Evolutionary conservation across 202 grass and related monocot species (phyloP).

Genomic region (Miscanthus sacchariflorus): DNA sequence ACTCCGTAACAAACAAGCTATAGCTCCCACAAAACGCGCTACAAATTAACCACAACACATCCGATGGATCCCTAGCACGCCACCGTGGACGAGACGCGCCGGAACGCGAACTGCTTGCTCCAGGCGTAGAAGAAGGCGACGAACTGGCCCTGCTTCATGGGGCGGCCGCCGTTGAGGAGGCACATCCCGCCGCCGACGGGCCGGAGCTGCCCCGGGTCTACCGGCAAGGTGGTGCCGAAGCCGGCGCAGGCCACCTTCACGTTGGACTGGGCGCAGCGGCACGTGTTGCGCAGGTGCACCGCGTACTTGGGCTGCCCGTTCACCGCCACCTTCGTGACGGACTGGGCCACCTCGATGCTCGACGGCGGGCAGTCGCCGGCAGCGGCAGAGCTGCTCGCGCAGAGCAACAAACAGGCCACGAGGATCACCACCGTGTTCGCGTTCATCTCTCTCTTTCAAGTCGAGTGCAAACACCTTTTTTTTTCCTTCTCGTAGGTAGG

Average conservation of each 20-base stretch:
- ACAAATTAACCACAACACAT: no score
- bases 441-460: not conserved
- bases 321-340: not conserved
- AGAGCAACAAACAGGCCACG: not conserved
- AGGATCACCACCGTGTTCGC: not conserved
- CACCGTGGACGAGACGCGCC: not conserved
- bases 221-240: not conserved
- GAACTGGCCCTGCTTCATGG: not conserved
- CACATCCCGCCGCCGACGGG: not conserved
- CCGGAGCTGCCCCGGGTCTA: not conserved
- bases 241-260: slow-evolving; percentile 20
- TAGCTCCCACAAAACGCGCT: no score
- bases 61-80: not conserved
- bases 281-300: slow-evolving; percentile 38
- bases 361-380: not conserved
- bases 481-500: no score
- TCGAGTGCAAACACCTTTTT: not conserved
- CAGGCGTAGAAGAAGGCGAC: slow-evolving; percentile 40
- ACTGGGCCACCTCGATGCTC: slow-evolving; percentile 27
- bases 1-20: no score
- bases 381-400: not conserved
- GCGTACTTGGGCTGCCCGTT: slow-evolving; percentile 33
- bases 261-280: slow-evolving; percentile 5
- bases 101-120: not conserved
- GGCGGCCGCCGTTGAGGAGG: slow-evolving; percentile 25